Conservation (phyloP, 345 rosid species). For the Citrus maxima region DNA sequence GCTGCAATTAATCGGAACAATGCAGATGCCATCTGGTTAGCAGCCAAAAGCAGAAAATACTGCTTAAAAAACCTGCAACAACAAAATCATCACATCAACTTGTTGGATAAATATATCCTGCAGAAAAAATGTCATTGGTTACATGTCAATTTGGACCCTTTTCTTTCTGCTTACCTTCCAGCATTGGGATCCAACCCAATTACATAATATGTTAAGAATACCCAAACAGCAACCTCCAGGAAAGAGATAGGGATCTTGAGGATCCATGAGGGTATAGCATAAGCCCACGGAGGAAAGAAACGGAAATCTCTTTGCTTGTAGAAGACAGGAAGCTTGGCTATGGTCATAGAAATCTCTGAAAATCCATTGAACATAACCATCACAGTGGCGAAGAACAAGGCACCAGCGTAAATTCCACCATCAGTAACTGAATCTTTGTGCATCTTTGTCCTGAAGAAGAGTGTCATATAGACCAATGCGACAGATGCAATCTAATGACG, state of each 20-base stretch:
- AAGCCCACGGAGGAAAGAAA: conserved; percentile 50
- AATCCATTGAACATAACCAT: conserved; percentile 31
- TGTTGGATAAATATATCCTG: not conserved
- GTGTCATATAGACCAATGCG: conserved; percentile 33
- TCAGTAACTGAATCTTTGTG: not conserved
- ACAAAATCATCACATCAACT: not conserved
- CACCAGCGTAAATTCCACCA: conserved; percentile 37
- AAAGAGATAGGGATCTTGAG: conserved; percentile 38
- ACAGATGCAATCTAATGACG: conserved; percentile 15
- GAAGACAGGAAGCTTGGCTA: conserved; percentile 47
- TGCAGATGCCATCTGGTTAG: conserved; percentile 47
- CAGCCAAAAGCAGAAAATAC: conserved; percentile 29
- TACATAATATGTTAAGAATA: conserved; percentile 35
- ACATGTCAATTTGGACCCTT: not conserved
- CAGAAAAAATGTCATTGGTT: not conserved
- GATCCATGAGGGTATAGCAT: conserved; percentile 47
- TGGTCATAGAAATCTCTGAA: conserved; percentile 37
- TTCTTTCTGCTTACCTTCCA: conserved; percentile 28
- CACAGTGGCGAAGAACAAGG: conserved; percentile 26
- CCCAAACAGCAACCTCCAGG: conserved; percentile 41
- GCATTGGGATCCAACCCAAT: conserved; percentile 43
- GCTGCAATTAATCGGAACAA: conserved; percentile 53
- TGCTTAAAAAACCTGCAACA: conserved; percentile 3
- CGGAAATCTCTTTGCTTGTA: conserved; percentile 49
- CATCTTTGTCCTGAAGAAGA: conserved; percentile 38